Evolutionary conservation across 225 moss, liverwort and hornwort genomes (phyloP), one percentile per base, ranked within the genome.

Genomic region (Sphagnum contortum): DNA sequence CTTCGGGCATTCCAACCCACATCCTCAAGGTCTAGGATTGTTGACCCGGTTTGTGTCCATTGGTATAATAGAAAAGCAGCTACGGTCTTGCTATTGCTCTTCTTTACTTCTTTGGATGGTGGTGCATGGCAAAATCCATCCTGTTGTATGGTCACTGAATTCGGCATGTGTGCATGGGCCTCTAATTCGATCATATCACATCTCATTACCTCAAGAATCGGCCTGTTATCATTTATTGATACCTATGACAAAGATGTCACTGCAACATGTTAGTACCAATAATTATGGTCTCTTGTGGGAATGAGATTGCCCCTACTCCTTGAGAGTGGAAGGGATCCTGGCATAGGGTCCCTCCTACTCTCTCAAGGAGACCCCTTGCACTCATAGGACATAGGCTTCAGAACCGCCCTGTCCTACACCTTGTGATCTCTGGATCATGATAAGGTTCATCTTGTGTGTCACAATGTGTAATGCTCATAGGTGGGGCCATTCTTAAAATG

Each of bases 151-250:
- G 64, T 70, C 3, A 55, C 67, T 4, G 70, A 67, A 3, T 47
- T 29, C 0, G 80, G 71, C 6, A 75, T 66, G 8, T 4, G 60
- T 12, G 78, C 83, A 0, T 71, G 65, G 0, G 74, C 83, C 67
- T 87, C 87, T 3, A 87, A 3, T 29, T 77, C 74, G 11, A 87
- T 57, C 0, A 29, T 67, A 52, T 87, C 75, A 72, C 72, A 75
- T 0, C 72, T 54, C 75, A 69, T 79, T 9, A 79, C 79, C 66
- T 79, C 75, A 51, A 75, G 63, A 0, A 79, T 0, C 11, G 69
- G 66, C 0, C 69, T 51, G 13, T 79, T 75, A 2, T 72, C 46
- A 4, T 64, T 3, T 13, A 79, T 79, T 3, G 67, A 72, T 0
- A 79, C 0, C 0, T 79, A 11, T n/a, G 45, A 53, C 6, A 53